Base-by-base conservation (phyloP, 352 stramenopile genomes). In the Phytophthora megakarya region DNA sequence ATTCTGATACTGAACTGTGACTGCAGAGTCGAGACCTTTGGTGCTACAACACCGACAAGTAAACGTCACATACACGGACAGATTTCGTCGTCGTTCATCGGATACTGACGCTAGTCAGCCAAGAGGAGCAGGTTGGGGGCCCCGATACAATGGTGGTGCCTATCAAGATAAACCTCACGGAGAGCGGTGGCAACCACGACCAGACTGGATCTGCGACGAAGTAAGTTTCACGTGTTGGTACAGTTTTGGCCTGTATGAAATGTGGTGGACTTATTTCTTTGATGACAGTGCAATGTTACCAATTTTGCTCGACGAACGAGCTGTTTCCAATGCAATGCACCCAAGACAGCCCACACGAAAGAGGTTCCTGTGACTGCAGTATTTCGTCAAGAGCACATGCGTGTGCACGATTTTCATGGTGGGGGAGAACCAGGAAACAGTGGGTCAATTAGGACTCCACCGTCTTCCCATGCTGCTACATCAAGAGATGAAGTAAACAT, bases 191-290 rank as follows among this genome's bases (percentile, higher is more conserved):
- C 55, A 69, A 26, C 65, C 65, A 39, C 83, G 74, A 33, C 46
- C 75, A 26, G 86, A 93, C 48, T 93, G 87, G 87, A 70, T 93
- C 42, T 94, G 85, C 38, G 68, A 79, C 5, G 68, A 90, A 56
- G 86, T 92, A 37, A 4, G 54, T 50, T 16, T 9, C 44, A 18
- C 21, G 18, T 16, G 7, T 33, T 23, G 49, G n/a, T n/a, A n/a
- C n/a, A n/a, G n/a, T n/a, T n/a, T n/a, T n/a, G n/a, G n/a, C n/a
- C n/a, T 26, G 16, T 13, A 10, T 33, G 22, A 7, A 28, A 18
- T 59, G 12, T 23, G 58, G 38, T 35, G 33, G 21, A 38, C 38
- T 43, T 40, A 19, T 52, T 32, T 44, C n/a, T 56, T 49, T 53
- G 11, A 19, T 43, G 26, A 16, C 35, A 95, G 86, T 95, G 86